phyloP scores from a whole-genome alignment of 225 moss, liverwort and hornwort species.

The Physcomitrellopsis africana region DNA sequence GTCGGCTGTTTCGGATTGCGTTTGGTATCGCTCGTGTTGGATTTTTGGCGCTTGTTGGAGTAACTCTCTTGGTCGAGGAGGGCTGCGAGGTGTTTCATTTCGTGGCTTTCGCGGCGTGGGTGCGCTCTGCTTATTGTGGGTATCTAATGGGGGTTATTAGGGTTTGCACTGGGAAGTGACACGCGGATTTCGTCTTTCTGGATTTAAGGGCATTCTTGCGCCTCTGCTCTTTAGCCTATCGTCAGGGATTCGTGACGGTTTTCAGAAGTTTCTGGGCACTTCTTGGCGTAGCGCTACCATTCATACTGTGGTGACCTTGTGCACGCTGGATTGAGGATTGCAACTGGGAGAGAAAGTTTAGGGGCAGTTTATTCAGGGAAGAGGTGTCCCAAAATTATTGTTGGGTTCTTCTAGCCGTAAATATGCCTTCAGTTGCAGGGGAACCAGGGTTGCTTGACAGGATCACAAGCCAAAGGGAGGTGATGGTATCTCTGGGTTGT shows the following conservation, averaged over 20 bases:
- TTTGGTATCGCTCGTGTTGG: too few species aligned
- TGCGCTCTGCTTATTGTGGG: too few species aligned
- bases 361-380: background rate
- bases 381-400: background rate
- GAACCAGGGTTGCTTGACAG: constrained; percentile 66
- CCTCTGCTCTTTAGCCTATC: background rate
- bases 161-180: background rate
- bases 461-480: constrained; percentile 86
- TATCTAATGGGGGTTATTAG: too few species aligned
- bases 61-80: too few species aligned
- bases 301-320: constrained; percentile 18
- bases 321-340: constrained; percentile 30
- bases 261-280: background rate
- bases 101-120: too few species aligned
- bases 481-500: constrained; percentile 92
- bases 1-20: too few species aligned
- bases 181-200: background rate
- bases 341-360: constrained; percentile 18
- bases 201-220: constrained; percentile 25
- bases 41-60: too few species aligned
- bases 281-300: background rate
- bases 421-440: constrained; percentile 53
- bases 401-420: constrained; percentile 26
- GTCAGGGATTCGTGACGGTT: background rate
- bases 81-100: too few species aligned